Conservation (phyloP, 2,329 filamentous ascomycete genomes). For the Phaeomoniella chlamydospora region DNA sequence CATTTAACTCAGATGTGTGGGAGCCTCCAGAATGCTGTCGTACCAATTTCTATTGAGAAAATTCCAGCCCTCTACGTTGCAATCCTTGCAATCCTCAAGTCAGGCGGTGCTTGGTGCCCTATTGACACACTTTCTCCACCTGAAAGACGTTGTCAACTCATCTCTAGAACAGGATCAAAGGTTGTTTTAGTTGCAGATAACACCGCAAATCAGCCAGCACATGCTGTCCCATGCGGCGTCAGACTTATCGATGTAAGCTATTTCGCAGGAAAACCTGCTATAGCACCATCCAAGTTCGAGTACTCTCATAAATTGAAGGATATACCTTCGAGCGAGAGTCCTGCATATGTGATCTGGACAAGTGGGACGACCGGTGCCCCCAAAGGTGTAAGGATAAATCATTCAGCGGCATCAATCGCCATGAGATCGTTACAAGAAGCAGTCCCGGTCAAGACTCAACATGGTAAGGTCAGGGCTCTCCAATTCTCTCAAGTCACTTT, state of each 20-base stretch:
- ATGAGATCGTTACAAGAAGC: constrained; percentile 19
- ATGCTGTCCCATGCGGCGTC: background rate
- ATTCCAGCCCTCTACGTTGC: constrained; percentile 62
- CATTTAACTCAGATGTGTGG: background rate
- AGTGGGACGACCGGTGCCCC: constrained; percentile 80
- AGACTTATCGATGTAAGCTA: constrained; percentile 15
- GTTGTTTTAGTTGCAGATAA: constrained; percentile 12
- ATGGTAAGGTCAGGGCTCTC: constrained; percentile 17
- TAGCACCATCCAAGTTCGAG: constrained; percentile 19
- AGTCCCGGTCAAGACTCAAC: constrained; percentile 15
- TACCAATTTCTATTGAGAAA: constrained; percentile 68
- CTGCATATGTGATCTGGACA: constrained; percentile 86
- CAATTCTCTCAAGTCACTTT: constrained; percentile 24
- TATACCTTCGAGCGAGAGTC: constrained; percentile 22
- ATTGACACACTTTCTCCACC: constrained; percentile 62
- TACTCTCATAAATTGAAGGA: constrained; percentile 18
- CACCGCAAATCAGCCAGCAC: background rate
- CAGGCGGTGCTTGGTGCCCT: constrained; percentile 75
- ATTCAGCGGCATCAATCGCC: constrained; percentile 20
- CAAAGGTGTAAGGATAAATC: constrained; percentile 62
- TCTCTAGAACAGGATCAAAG: constrained; percentile 27
- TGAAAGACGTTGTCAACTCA: constrained; percentile 66
- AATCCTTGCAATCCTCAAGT: constrained; percentile 63
- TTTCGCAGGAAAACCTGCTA: constrained; percentile 4
- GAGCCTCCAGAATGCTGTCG: constrained; percentile 26